Percentiles rank a stretch among this genome's conserved stretches.
These are phyloP conservation scores for Hagleromyces aurorensis DNA, from an alignment of 805 yeast species.

Conservation along the genomic window DNA sequence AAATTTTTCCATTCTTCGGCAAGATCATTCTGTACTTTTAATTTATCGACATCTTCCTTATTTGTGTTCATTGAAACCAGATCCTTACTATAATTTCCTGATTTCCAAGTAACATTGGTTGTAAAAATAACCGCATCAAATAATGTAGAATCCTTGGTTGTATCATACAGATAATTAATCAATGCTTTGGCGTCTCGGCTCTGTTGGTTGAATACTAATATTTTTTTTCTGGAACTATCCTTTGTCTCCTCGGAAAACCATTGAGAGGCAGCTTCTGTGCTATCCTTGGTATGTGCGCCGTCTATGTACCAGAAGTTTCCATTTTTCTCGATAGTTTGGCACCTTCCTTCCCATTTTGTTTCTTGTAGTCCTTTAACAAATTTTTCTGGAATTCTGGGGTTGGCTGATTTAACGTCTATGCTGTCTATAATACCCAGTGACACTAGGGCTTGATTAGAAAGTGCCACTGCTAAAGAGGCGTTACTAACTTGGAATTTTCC, in stretches of 20 bases:
- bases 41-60: constrained; percentile 65
- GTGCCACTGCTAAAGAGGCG: constrained; percentile 78
- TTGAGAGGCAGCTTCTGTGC: constrained; percentile 67
- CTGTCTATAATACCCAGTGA: constrained; percentile 38
- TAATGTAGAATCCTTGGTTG: constrained; percentile 33
- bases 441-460: constrained; percentile 54
- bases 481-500: constrained; percentile 81
- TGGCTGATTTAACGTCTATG: constrained; percentile 7
- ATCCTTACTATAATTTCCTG: constrained; percentile 73
- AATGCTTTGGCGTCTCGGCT: constrained; percentile 74
- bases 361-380: constrained; percentile 52
- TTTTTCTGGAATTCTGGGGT: constrained; percentile 36
- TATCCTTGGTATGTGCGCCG: constrained; percentile 94
- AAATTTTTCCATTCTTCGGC: constrained; percentile 60
- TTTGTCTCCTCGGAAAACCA: constrained; percentile 52
- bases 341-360: constrained; percentile 93
- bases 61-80: constrained; percentile 81
- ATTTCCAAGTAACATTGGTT: constrained; percentile 86
- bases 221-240: constrained; percentile 24
- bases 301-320: constrained; percentile 72
- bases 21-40: constrained; percentile 71
- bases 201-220: constrained; percentile 88
- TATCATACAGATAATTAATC: constrained; percentile 43
- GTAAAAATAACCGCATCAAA: constrained; percentile 80
- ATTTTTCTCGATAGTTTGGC: constrained; percentile 55